These are phyloP conservation scores for Arachis monticola DNA, from an alignment of 331 rosid genomes.

Conservation along the genomic window DNA sequence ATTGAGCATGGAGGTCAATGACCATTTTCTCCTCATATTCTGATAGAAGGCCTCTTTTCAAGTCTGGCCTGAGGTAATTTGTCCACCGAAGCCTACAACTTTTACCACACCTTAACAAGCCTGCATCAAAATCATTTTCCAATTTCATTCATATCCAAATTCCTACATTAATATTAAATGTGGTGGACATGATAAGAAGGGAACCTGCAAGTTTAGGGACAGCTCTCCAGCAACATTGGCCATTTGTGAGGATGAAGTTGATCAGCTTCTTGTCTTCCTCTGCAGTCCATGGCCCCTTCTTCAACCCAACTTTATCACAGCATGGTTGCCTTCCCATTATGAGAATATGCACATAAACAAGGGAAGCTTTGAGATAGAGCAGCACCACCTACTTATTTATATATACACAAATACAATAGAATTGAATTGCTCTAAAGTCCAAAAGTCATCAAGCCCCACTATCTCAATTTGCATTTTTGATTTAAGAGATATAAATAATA, in stretches of 20 bases:
- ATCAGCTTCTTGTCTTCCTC: constrained; percentile 90
- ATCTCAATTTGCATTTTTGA: background rate
- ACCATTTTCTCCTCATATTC: constrained; percentile 81
- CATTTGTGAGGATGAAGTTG: constrained; percentile 73
- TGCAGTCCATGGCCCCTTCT: constrained; percentile 90
- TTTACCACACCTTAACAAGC: constrained; percentile 81
- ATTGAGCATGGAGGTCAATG: constrained; percentile 87
- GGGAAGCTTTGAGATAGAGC: constrained; percentile 32
- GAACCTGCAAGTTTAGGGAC: constrained; percentile 85
- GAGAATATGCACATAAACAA: constrained; percentile 41
- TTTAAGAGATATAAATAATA: no score
- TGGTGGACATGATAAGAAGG: constrained; percentile 13
- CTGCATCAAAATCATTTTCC: constrained; percentile 47
- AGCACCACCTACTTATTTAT: constrained; percentile 58
- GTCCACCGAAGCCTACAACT: constrained; percentile 93
- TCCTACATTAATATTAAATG: constrained; percentile 1
- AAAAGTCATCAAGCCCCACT: constrained; percentile 39
- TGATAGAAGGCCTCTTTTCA: constrained; percentile 85
- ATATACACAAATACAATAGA: background rate
- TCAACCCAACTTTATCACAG: constrained; percentile 92
- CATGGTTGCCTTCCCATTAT: constrained; percentile 95
- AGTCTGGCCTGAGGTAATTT: constrained; percentile 79
- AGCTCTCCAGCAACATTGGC: constrained; percentile 96
- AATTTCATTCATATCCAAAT: background rate
- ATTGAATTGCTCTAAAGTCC: constrained; percentile 10